These are phyloP conservation scores for Exophiala lecanii-corni DNA, from an alignment of 2,329 filamentous ascomycete species.

Conservation along the genomic window DNA sequence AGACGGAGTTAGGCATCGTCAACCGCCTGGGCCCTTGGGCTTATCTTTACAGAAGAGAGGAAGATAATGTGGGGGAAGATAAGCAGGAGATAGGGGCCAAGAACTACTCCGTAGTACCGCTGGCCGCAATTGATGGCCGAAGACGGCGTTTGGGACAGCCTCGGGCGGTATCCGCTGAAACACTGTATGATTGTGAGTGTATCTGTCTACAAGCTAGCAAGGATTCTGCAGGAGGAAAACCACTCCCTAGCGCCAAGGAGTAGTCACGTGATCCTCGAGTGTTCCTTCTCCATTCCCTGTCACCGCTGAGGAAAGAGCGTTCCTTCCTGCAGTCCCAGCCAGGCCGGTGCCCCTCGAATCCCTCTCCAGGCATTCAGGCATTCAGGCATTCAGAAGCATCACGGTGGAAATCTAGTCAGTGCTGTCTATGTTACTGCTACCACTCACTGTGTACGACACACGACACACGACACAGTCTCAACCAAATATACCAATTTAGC, in stretches of 20 bases:
- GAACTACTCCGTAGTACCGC: not conserved
- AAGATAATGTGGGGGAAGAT: slow-evolving; percentile 1
- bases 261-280: no score
- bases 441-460: not conserved
- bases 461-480: no score
- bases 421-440: not conserved
- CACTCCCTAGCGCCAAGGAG: no score
- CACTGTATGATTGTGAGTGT: no score
- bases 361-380: not conserved
- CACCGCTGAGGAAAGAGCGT: not conserved
- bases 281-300: no score
- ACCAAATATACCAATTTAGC: not conserved
- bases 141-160: not conserved
- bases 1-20: not conserved
- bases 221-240: no score
- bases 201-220: no score
- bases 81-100: not conserved
- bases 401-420: not conserved
- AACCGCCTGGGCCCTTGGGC: not conserved
- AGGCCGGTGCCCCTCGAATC: not conserved
- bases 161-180: not conserved
- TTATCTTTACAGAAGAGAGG: not conserved
- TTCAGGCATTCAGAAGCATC: no score
- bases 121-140: not conserved
- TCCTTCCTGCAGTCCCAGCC: not conserved